These are phyloP conservation scores for Mucor velutinosus DNA, from an alignment of 371 early-diverging fungal genomes.

Conservation along the genomic window DNA sequence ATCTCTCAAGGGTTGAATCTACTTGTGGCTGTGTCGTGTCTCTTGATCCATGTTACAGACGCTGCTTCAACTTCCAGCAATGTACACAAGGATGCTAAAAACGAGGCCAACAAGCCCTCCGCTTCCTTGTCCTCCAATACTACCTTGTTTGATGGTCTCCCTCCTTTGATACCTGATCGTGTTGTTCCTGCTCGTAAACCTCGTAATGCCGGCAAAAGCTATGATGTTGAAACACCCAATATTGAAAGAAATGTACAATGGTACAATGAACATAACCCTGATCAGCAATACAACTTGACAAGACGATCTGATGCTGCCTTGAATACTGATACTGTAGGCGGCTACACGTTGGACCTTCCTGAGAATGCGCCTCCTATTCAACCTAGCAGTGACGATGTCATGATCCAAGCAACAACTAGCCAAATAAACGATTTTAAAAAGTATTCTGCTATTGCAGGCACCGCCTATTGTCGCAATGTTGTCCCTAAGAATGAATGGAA, in stretches of 20 bases:
- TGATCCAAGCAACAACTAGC: slow-evolving; percentile 3
- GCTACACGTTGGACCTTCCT: slow-evolving; percentile 14
- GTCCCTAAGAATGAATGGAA: slow-evolving; percentile 16
- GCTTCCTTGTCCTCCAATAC: neutral
- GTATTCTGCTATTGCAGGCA: slow-evolving; percentile 23
- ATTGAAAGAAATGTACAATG: slow-evolving; percentile 11
- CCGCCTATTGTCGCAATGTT: slow-evolving; percentile 27
- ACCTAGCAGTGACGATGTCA: neutral
- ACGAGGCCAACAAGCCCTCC: neutral
- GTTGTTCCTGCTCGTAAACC: neutral
- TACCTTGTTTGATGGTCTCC: neutral
- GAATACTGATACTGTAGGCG: neutral
- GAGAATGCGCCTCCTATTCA: slow-evolving; percentile 7
- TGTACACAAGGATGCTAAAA: neutral
- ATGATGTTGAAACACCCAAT: slow-evolving; percentile 1
- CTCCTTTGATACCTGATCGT: slow-evolving; percentile 13
- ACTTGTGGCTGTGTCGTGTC: slow-evolving; percentile 10
- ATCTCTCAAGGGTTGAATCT: slow-evolving; percentile 17
- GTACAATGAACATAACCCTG: slow-evolving; percentile 1
- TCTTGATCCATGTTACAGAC: slow-evolving; percentile 5
- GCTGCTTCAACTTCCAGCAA: slow-evolving; percentile 12
- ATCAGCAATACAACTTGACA: neutral
- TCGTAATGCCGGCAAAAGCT: neutral
- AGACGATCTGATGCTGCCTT: slow-evolving; percentile 5
- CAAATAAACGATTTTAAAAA: slow-evolving; percentile 12